Percentiles rank a stretch among this genome's conserved stretches.
Conservation (phyloP, 768 basidiomycete genomes). For the Termitomyces sp. region DNA sequence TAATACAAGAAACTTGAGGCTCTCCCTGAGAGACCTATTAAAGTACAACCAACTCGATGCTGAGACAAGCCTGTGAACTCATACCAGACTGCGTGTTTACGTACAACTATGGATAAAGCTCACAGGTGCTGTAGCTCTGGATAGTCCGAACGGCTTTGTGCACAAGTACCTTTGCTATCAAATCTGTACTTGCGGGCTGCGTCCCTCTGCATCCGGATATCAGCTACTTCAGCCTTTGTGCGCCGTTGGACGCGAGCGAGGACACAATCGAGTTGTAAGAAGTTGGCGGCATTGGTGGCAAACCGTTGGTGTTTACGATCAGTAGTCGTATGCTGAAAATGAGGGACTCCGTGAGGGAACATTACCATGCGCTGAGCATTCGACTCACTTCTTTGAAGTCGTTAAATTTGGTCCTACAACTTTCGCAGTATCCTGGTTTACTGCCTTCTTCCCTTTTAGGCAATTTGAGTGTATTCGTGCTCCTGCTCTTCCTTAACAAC, state of each 20-base stretch:
- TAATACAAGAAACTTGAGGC: background rate
- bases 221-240: slow-evolving; percentile 27
- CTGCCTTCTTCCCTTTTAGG: slow-evolving; percentile 79
- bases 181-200: slow-evolving; percentile 5
- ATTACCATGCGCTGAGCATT: background rate
- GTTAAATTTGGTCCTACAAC: slow-evolving; percentile 85
- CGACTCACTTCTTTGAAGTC: slow-evolving; percentile 74
- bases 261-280: slow-evolving; percentile 70
- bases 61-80: background rate
- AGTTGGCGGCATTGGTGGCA: slow-evolving; percentile 74
- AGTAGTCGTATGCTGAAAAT: slow-evolving; percentile 60
- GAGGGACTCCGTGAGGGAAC: background rate
- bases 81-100: background rate
- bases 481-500: slow-evolving; percentile 67
- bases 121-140: background rate
- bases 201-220: slow-evolving; percentile 19
- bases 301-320: slow-evolving; percentile 73
- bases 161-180: slow-evolving; percentile 1
- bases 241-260: slow-evolving; percentile 54
- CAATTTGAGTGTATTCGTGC: slow-evolving; percentile 71
- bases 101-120: background rate
- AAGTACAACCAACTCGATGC: background rate
- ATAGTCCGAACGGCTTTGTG: background rate
- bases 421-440: slow-evolving; percentile 97
- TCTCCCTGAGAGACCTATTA: background rate